Evolutionary conservation across 768 basidiomycete genomes (phyloP).

Genomic region (Cantharellus cinnabarinus): DNA sequence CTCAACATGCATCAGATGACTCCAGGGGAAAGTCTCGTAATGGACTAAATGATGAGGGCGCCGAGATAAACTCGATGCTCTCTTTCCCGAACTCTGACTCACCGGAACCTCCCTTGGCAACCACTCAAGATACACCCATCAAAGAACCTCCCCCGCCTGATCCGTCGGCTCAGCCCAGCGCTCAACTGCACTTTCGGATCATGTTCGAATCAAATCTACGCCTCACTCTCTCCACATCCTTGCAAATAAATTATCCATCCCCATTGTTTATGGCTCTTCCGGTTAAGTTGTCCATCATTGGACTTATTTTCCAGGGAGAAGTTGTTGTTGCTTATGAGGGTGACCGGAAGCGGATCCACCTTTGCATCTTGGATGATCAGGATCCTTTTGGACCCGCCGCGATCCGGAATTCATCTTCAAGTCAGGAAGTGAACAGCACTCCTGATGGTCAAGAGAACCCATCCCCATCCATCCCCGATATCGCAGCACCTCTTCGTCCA

Average conservation of each 20-base stretch:
- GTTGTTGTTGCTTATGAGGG: conserved; percentile 85
- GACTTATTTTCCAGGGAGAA: conserved; percentile 70
- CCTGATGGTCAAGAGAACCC: neutral
- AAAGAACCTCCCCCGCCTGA: neutral
- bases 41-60: too few species aligned
- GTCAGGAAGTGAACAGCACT: conserved; percentile 14
- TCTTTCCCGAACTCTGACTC: too few species aligned
- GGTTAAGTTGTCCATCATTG: conserved; percentile 80
- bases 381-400: conserved; percentile 56
- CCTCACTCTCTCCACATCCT: conserved; percentile 73
- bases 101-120: too few species aligned
- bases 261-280: conserved; percentile 93
- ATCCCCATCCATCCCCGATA: neutral
- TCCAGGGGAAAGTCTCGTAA: neutral
- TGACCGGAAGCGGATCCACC: conserved; percentile 54
- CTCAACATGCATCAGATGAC: neutral
- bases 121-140: neutral
- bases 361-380: conserved; percentile 74
- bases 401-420: conserved; percentile 11
- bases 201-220: conserved; percentile 77
- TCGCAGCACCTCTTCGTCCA: conserved; percentile 15
- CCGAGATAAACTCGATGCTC: too few species aligned
- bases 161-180: conserved; percentile 20
- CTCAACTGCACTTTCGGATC: conserved; percentile 76
- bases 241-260: conserved; percentile 93